Evolutionary conservation across 345 rosid genomes (phyloP), one percentile per base, ranked within the genome.

Genomic region (Sonneratia alba): DNA sequence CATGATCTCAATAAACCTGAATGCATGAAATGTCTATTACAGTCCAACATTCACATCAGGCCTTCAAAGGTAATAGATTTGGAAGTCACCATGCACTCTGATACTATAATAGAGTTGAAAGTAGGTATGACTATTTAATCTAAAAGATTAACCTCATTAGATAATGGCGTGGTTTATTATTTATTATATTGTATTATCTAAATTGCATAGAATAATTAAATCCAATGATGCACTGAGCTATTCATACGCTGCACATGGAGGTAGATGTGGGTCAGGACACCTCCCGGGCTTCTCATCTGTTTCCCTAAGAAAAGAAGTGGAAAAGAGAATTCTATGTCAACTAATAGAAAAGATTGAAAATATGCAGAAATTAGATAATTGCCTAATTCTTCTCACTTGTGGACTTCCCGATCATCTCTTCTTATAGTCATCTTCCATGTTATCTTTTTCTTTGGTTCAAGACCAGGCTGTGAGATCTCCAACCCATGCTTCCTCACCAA

Each of bases 351-450:
- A 61, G 32, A 45, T 72, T 22, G 38, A 32, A 8, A 68, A 66
- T 61, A 71, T 24, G 55, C 71, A 12, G 24, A 19, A 36, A 48
- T 47, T 49, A 48, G 65, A 61, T 34, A 49, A 53, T 22, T 59
- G 49, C 47, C 13, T 69, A 3, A 67, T 36, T 68, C 69, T 70
- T 73, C 91, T 80, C 89, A 96, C 99, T 88, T 92, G 87, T 92
- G 99, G 77, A 92, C 97, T 85, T 96, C 95, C 38, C 77, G 81
- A 38, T 86, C 96, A 36, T 85, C 88, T 84, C 96, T 85, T 84
- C 94, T 87, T 81, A 86, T 91, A 53, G 99, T 96, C 98, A 96
- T 92, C 84, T 91, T 91, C 99, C 99, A 96, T 34, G 96, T 89
- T 42, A 92, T 77, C 48, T 91, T 89, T 73, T 75, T 87, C 79